These are phyloP conservation scores for Cercis canadensis DNA, from an alignment of 306 rosid species.

Conservation along the genomic window DNA sequence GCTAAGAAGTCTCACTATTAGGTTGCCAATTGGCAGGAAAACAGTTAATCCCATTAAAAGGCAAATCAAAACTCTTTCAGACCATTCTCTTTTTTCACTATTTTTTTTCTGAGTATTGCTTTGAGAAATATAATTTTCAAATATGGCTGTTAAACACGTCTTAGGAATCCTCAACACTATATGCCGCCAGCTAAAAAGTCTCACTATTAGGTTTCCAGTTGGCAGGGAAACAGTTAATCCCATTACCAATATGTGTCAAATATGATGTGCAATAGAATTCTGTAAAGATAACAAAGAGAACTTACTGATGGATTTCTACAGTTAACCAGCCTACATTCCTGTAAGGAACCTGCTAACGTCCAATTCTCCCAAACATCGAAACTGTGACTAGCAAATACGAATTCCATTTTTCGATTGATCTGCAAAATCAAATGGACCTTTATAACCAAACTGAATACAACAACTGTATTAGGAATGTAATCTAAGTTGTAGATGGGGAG, in stretches of 20 bases:
- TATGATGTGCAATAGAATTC: conserved; percentile 24
- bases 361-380: conserved; percentile 99
- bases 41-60: too few species aligned
- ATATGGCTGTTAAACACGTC: neutral
- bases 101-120: neutral
- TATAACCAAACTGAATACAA: conserved; percentile 28
- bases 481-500: conserved; percentile 22
- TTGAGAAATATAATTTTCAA: conserved; percentile 1
- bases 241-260: conserved; percentile 10
- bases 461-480: conserved; percentile 26
- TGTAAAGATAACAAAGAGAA: conserved; percentile 31
- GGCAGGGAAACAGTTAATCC: conserved; percentile 9
- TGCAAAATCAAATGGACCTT: conserved; percentile 48
- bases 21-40: too few species aligned
- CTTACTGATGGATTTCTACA: conserved; percentile 85
- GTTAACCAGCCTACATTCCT: conserved; percentile 91
- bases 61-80: too few species aligned
- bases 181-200: conserved; percentile 17
- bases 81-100: neutral
- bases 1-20: too few species aligned
- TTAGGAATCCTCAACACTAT: conserved; percentile 26
- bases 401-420: conserved; percentile 95
- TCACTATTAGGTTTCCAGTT: conserved; percentile 15
- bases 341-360: conserved; percentile 82
- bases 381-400: conserved; percentile 97